Evolutionary conservation across 805 yeast genomes (phyloP).

Genomic region (Saturnispora hagleri): DNA sequence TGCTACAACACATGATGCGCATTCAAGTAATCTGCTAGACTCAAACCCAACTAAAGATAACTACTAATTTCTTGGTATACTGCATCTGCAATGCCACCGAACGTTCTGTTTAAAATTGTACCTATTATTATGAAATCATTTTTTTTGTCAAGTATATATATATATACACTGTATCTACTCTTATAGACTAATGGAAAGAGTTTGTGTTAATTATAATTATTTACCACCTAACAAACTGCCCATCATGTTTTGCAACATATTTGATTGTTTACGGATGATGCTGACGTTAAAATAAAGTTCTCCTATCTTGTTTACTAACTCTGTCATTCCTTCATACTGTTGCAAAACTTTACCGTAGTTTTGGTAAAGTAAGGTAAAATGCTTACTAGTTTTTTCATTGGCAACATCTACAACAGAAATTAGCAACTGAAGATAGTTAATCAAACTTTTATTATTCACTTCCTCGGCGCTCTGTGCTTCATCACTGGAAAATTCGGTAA

Average conservation of each 20-base stretch:
- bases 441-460: slow-evolving; percentile 32
- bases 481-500: slow-evolving; percentile 26
- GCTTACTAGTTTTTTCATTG: slow-evolving; percentile 30
- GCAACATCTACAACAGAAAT: slow-evolving; percentile 45
- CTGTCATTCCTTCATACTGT: slow-evolving; percentile 14
- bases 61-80: slow-evolving; percentile 12
- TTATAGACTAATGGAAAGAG: neutral
- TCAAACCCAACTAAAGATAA: slow-evolving; percentile 24
- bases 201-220: neutral
- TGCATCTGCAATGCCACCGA: neutral
- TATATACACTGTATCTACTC: neutral
- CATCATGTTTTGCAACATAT: slow-evolving; percentile 69
- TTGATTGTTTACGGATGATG: slow-evolving; percentile 39
- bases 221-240: slow-evolving; percentile 48
- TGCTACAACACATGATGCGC: slow-evolving; percentile 18
- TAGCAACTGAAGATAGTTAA: slow-evolving; percentile 65
- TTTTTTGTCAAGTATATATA: neutral
- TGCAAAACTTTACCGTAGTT: slow-evolving; percentile 26
- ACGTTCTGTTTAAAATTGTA: neutral
- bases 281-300: slow-evolving; percentile 23
- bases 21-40: slow-evolving; percentile 21
- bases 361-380: slow-evolving; percentile 36
- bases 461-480: slow-evolving; percentile 4
- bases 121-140: neutral
- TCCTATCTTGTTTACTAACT: slow-evolving; percentile 25